Base-by-base conservation (phyloP, 2,329 filamentous ascomycete species). In the Paracamarosporium sp. region DNA sequence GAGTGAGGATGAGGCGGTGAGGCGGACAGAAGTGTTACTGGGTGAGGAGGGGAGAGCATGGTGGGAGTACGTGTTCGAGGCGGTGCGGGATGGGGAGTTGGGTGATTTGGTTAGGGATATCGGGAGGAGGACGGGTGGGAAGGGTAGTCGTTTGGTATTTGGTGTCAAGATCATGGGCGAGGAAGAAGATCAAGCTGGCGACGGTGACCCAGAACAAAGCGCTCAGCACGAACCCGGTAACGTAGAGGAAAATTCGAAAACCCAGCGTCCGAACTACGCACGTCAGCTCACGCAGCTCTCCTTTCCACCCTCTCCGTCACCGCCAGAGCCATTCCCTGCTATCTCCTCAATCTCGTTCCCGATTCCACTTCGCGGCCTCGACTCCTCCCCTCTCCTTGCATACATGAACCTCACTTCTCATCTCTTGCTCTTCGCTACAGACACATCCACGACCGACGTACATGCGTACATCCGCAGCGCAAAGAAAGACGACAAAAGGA, bases 391-490 rank as follows among this genome's bases (percentile, higher is more conserved):
- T 8, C 7, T 57, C 20, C 33, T 53, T 8, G 36, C 55, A 25
- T 53, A 53, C 36, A 53, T 45, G 27, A 22, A 28, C 27, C 44
- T 57, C 27, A 33, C 53, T 1, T 28, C n/a, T 35, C 30, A 28
- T 5, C 1, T 57, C 44, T 24, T 53, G 24, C 38, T 47, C 17
- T 48, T 43, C 41, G 50, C 48, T 7, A 8, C 35, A 2, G 17
- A 20, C 2, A 33, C n/a, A 12, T 27, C 74, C 8, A 3, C n/a
- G 2, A 7, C 28, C 2, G 7, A 31, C 15, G 22, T 46, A n/a
- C 51, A 38, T 25, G 15, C 22, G 4, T 25, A 36, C 12, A 15
- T 56, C 13, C 9, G 30, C 15, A 8, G 2, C 15, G 5, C 43
- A 8, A 20, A 31, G 5, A 47, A 22, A 15, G 35, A 25, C 11